Evolutionary conservation across 2,329 filamentous ascomycete species (phyloP), one percentile per base, ranked within the genome.

Genomic region (Gnomoniopsis sp.): DNA sequence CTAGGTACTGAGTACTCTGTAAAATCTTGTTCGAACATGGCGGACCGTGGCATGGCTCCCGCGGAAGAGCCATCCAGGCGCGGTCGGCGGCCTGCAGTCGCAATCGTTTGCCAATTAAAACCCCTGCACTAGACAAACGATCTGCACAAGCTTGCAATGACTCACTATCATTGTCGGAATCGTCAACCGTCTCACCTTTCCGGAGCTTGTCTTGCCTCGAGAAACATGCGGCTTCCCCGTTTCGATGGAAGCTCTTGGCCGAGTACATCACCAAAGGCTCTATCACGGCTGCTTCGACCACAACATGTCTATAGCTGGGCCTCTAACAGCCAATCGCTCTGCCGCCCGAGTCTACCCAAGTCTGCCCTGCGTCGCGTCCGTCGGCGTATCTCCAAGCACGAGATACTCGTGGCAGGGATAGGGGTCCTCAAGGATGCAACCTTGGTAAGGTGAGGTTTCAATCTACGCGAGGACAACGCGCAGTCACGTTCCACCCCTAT

Each of bases 381-480:
- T n/a, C n/a, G n/a, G n/a, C n/a, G n/a, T n/a, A n/a, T n/a, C n/a
- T n/a, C n/a, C n/a, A n/a, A n/a, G n/a, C n/a, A 58, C 61, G 44
- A 12, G 43, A 50, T 53, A 53, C 43, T 53, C 34, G 55, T 54
- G 56, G 50, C 51, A 58, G 43, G 63, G 66, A 68, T 63, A 12
- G 15, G 8, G 34, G 15, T 36, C 15, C 34, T 36, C 7, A 7
- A 8, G 8, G 34, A 36, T 36, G 7, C 34, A 8, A 36, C 34
- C n/a, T n/a, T n/a, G n/a, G n/a, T n/a, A n/a, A n/a, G n/a, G n/a
- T n/a, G n/a, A n/a, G n/a, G n/a, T n/a, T n/a, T 36, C 68, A 69
- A 68, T 70, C 67, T 69, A 70, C 68, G 64, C 68, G 67, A 66
- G 64, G 59, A 63, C 63, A 64, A 63, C 65, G 63, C 65, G 62